Base-by-base conservation (phyloP, 148 eudicot species). In the Cornus kousa region DNA sequence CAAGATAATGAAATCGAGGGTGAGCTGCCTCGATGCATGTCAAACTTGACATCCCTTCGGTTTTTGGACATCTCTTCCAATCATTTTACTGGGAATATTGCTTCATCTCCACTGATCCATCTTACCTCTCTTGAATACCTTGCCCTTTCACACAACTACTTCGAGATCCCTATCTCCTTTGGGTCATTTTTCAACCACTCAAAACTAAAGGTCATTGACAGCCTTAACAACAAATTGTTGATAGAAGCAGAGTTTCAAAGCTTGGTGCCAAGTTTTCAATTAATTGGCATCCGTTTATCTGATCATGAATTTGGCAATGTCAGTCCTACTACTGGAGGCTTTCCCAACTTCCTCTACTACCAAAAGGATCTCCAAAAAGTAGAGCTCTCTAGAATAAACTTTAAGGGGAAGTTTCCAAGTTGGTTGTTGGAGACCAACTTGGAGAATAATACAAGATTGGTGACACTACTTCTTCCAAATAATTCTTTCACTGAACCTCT, bases 81-180 rank as follows among this genome's bases (percentile, higher is more conserved):
- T 46, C 59, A 43, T 6, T 71, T 71, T 5, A 46, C 33, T 0
- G 74, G 59, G n/a, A 71, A 71, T 43, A 22, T 71, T 11, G 33
- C 20, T 2, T 24, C 0, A 7, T 43, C 74, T 46, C 20, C 59
- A 11, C 74, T 71, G 2, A 11, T 5, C 1, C 9, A 71, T 40
- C 59, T 71, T 20, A 46, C 59, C 23, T 71, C 74, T 16, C 74
- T 71, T 3, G 59, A 71, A 23, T 76, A 81, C 43, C 35, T 81
- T 8, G n/a, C 28, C 2, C 23, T 81, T 35, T 37, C 74, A n/a
- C 0, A 48, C 24, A 81, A 81, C 22, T 4, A 23, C 7, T 81
- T 81, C 22, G 33, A 76, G 71, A 68, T 50, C 7, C 67, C 75
- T 28, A 43, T 81, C 53, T 81, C 83, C 0, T 81, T 81, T 69